These are phyloP conservation scores for Agrocybe chaxingu DNA, from an alignment of 768 basidiomycete genomes.

Conservation along the genomic window DNA sequence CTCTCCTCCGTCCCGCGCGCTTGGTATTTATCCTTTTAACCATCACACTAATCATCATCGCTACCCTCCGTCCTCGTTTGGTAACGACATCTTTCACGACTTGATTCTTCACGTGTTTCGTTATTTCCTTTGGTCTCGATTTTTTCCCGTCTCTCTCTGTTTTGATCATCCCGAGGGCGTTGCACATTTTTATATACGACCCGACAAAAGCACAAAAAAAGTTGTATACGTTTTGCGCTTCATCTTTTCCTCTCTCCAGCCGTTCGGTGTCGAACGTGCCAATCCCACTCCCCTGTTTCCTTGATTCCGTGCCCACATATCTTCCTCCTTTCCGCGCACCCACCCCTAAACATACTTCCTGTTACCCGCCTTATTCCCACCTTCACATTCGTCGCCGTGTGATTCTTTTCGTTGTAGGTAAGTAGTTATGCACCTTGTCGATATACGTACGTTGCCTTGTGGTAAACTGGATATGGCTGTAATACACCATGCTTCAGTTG, in stretches of 20 bases:
- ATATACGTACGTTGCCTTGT: constrained; percentile 18
- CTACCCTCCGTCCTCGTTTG: constrained; percentile 17
- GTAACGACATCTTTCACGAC: constrained; percentile 14
- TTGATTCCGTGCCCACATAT: constrained; percentile 22
- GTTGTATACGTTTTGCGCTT: constrained; percentile 30
- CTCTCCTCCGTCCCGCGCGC: constrained; percentile 4
- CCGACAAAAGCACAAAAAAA: constrained; percentile 49
- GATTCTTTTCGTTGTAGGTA: constrained; percentile 32
- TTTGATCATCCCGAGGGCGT: constrained; percentile 14
- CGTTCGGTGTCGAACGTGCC: constrained; percentile 13
- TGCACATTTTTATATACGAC: constrained; percentile 5
- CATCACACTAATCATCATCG: constrained; percentile 26
- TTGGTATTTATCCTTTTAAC: constrained; percentile 33
- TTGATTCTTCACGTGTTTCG: constrained; percentile 25
- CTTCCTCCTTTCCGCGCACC: constrained; percentile 17
- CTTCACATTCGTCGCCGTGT: constrained; percentile 21
- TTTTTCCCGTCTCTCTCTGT: constrained; percentile 24
- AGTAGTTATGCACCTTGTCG: constrained; percentile 39
- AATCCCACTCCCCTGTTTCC: constrained; percentile 16
- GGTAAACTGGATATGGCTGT: constrained; percentile 27
- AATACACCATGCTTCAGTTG: constrained; percentile 26
- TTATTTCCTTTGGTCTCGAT: constrained; percentile 29
- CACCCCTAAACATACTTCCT: constrained; percentile 12
- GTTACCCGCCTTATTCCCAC: constrained; percentile 9
- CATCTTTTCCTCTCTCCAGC: constrained; percentile 27